Base-by-base conservation (phyloP, 495 filamentous ascomycete genomes). In the Podospora tetraspora region DNA sequence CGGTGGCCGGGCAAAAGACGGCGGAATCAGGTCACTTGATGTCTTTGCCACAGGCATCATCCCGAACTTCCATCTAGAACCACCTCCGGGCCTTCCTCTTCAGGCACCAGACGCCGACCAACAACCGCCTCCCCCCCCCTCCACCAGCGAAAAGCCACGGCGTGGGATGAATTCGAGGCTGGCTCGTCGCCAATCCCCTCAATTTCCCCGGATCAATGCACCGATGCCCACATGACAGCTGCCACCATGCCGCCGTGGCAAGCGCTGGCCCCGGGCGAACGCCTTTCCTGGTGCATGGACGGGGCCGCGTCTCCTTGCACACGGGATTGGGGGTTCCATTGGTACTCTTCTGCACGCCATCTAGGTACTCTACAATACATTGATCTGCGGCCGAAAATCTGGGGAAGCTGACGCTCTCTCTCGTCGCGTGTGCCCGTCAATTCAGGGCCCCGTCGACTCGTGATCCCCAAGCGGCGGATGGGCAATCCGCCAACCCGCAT, bases 321-420 rank as follows among this genome's bases (percentile, higher is more conserved):
- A 52, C 19, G 43, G 43, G 43, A 52, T 52, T 52, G 43, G 43
- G 43, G 43, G 43, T 52, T 52, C 43, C 43, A 52, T 52, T 52
- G 43, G 43, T 52, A n/a, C 43, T 52, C 6, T 8, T 52, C 19
- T 52, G 43, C 43, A 52, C 16, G 16, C 16, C 37, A 52, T 52
- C 37, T 52, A n/a, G n/a, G n/a, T n/a, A 52, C 43, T 52, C 43
- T n/a, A 52, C 13, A 60, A 29, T 60, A 60, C n/a, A 60, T 52
- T 60, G 59, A 60, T 60, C 59, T 60, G 59, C 59, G 27, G 59
- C 59, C 59, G 59, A 60, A 29, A 60, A 60, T 60, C 59, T 60
- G 59, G 59, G 59, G 59, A 60, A 60, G 59, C 43, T 52, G 59
- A 60, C 29, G 59, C 43, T 34, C 37, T 11, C 29, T 22, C 58